Percentiles rank a stretch among this genome's conserved stretches.
Evolutionary conservation across 2,329 filamentous ascomycete species (phyloP).

Genomic region (Nemania sp.): DNA sequence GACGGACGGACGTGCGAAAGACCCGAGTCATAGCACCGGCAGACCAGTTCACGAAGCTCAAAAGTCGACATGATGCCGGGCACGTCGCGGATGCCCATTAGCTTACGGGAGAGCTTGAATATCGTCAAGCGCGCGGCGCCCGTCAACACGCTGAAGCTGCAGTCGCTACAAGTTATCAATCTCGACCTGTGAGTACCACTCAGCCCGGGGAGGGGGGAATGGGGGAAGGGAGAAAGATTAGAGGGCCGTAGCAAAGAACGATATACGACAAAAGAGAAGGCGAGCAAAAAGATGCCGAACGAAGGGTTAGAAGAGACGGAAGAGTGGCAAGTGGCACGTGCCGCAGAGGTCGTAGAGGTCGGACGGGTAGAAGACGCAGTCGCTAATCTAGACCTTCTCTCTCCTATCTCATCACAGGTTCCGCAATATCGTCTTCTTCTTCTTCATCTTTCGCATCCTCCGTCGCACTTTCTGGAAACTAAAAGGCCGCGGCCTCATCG

Average conservation of each 20-base stretch:
- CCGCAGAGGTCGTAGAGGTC: too few species aligned
- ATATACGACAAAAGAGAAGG: not conserved
- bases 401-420: constrained; percentile 55
- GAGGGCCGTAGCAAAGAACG: not conserved
- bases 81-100: constrained; percentile 71
- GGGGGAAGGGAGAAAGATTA: too few species aligned
- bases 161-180: constrained; percentile 64
- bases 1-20: too few species aligned
- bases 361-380: not conserved
- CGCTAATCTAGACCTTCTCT: constrained; percentile 12
- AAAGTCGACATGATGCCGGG: constrained; percentile 57
- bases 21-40: too few species aligned
- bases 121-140: constrained; percentile 62
- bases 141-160: constrained; percentile 60
- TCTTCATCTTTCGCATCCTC: constrained; percentile 84
- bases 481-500: constrained; percentile 84
- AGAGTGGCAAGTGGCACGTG: too few species aligned
- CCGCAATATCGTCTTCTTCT: constrained; percentile 84
- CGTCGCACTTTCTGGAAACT: constrained; percentile 82
- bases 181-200: constrained; percentile 65
- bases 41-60: not conserved
- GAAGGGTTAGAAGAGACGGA: too few species aligned
- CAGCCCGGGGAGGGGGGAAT: not conserved
- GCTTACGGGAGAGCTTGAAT: constrained; percentile 69
- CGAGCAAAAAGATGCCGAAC: too few species aligned